phyloP scores from a whole-genome alignment of 192 early-diverging fungal species.

The Coemansia sp. region DNA sequence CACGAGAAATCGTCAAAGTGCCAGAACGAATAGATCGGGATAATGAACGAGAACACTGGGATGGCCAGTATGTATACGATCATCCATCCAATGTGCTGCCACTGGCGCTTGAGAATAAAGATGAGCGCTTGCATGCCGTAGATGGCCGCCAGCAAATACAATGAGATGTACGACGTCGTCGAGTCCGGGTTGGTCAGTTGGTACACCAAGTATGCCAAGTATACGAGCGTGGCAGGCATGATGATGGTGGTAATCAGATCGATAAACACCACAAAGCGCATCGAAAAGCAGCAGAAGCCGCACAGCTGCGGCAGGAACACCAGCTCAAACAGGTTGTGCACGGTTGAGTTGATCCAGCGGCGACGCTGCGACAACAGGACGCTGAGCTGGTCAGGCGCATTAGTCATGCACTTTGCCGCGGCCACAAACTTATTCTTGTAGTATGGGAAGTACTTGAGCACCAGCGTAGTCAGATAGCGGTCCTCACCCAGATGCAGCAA shows the following conservation, averaged over 20 bases:
- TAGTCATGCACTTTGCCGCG: slow-evolving; percentile 90
- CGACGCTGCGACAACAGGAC: slow-evolving; percentile 96
- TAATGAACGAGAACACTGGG: slow-evolving; percentile 77
- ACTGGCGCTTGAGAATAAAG: slow-evolving; percentile 84
- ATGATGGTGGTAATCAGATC: slow-evolving; percentile 86
- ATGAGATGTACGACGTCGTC: slow-evolving; percentile 70
- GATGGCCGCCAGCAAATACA: slow-evolving; percentile 79
- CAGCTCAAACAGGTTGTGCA: slow-evolving; percentile 97
- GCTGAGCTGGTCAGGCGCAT: slow-evolving; percentile 89
- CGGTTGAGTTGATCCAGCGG: slow-evolving; percentile 99
- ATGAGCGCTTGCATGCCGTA: slow-evolving; percentile 90
- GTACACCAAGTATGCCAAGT: slow-evolving; percentile 77
- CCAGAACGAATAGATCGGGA: slow-evolving; percentile 96
- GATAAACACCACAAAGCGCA: slow-evolving; percentile 95
- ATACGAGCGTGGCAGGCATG: slow-evolving; percentile 78
- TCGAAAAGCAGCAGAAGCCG: slow-evolving; percentile 96
- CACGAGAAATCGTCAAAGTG: slow-evolving; percentile 99
- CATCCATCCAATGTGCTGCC: slow-evolving; percentile 96
- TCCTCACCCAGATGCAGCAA: slow-evolving; percentile 97
- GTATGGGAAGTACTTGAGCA: slow-evolving; percentile 98
- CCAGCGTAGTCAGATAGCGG: slow-evolving; percentile 91
- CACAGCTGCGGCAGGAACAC: slow-evolving; percentile 81
- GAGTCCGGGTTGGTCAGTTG: slow-evolving; percentile 59
- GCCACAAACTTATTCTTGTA: slow-evolving; percentile 91
- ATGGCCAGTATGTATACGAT: slow-evolving; percentile 90